Evolutionary conservation across 2,329 filamentous ascomycete genomes (phyloP).

Genomic region (Pyrenophora teres): DNA sequence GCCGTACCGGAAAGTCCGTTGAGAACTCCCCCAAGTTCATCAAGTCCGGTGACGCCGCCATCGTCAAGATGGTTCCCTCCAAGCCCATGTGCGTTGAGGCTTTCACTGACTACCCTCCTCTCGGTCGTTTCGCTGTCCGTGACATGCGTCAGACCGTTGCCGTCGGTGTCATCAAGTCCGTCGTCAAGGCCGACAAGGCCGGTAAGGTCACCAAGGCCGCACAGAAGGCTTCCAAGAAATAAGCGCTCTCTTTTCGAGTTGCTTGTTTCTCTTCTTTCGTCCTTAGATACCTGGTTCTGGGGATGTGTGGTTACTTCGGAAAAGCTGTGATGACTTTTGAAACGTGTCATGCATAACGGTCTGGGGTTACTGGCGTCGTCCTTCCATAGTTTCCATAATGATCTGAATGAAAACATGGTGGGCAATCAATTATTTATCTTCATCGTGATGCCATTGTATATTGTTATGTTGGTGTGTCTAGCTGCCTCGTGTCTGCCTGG

Average conservation of each 20-base stretch:
- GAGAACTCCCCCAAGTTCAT: constrained; percentile 97
- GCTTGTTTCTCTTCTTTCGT: constrained; percentile 42
- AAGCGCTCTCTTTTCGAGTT: constrained; percentile 39
- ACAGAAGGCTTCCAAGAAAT: constrained; percentile 50
- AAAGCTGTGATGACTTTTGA: constrained; percentile 45
- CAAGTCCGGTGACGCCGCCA: constrained; percentile 99
- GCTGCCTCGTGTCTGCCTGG: no score
- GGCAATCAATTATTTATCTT: constrained; percentile 21
- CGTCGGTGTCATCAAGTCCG: constrained; percentile 89
- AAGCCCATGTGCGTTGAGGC: constrained; percentile 99
- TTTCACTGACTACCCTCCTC: constrained; percentile 99
- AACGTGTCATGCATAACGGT: constrained; percentile 47
- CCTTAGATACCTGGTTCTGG: constrained; percentile 44
- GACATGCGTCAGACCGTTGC: constrained; percentile 86
- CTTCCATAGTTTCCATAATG: constrained; percentile 49
- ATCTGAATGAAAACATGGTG: constrained; percentile 47
- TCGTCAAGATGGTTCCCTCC: constrained; percentile 99
- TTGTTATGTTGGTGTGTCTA: neutral
- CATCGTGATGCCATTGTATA: neutral
- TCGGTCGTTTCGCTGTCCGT: constrained; percentile 99
- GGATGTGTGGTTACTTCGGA: constrained; percentile 46
- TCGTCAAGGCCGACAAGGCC: constrained; percentile 54
- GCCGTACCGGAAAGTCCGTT: constrained; percentile 98
- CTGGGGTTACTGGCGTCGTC: constrained; percentile 41
- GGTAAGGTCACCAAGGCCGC: constrained; percentile 59